Base-by-base conservation (phyloP, 78 protist species). In the Creolimax fragrantissima region DNA sequence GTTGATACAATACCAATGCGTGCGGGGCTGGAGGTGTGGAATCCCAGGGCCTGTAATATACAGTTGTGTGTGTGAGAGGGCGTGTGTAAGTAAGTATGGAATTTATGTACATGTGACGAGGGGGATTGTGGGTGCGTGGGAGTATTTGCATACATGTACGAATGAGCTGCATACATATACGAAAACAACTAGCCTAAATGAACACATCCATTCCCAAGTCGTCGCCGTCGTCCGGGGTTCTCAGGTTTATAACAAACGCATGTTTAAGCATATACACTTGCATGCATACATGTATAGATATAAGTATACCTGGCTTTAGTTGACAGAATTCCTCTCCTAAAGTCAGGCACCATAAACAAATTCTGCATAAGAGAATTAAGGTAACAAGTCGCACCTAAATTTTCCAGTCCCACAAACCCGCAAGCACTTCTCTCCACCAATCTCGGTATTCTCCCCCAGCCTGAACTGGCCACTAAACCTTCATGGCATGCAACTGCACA, bases 301-400 rank as follows among this genome's bases (percentile, higher is more conserved):
- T n/a, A n/a, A n/a, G n/a, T 24, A 58, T 58, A 58, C 74, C 24
- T 58, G 74, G 74, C 24, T 24, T 24, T 17, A 1, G 74, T 58
- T 17, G 86, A 36, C 86, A 83, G 7, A 6, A 83, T 41, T 6
- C 42, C 86, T 41, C 35, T 36, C 44, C 86, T 36, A 41, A 83
- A 83, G 41, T 24, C 44, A 6, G 86, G 86, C 7, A 24, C 90
- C 90, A 45, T 88, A 11, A 88, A 88, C 37, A 88, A 2, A n/a
- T 88, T 7, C 95, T 96, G 98, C 44, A 97, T 92, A 11, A 92
- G 89, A 37, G 95, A 89, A 90, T 95, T 96, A 97, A 97, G 95
- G 92, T 94, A 97, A 86, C 98, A 97, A 32, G 97, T 97, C 94
- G 97, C 96, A 42, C 99, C 99, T 42, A 97, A 92, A 84, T 98